These are phyloP conservation scores for Bretschneidera sinensis DNA, from an alignment of 345 rosid species.

Conservation along the genomic window DNA sequence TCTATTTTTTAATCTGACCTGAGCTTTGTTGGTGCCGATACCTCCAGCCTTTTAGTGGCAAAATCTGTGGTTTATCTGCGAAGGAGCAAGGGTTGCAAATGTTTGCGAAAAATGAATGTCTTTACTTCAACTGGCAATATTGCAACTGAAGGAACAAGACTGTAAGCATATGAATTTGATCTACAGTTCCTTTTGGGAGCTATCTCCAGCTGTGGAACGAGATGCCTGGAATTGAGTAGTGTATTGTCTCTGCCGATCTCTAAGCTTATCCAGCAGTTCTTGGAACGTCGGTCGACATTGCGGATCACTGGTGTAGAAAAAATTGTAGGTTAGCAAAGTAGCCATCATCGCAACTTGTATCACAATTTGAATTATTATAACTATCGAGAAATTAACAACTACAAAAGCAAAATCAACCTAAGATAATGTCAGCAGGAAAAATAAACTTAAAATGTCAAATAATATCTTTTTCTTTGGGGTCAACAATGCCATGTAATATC, in stretches of 20 bases:
- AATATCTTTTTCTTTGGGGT: too few relatives aligned
- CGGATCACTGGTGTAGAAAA: slow-evolving; percentile 55
- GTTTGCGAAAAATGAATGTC: neutral
- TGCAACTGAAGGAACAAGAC: slow-evolving; percentile 1
- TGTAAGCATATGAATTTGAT: neutral
- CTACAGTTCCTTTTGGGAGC: slow-evolving; percentile 41
- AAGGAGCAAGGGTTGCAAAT: neutral
- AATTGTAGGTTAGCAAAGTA: slow-evolving; percentile 12
- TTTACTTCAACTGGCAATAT: slow-evolving; percentile 2
- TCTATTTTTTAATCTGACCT: neutral
- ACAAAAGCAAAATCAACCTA: slow-evolving; percentile 2
- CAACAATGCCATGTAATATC: too few relatives aligned
- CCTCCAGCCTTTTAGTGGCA: neutral
- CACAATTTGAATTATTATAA: neutral
- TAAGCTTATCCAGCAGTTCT: slow-evolving; percentile 74
- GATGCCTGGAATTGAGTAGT: slow-evolving; percentile 62
- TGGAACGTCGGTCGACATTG: slow-evolving; percentile 73
- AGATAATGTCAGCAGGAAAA: neutral
- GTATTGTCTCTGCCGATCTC: slow-evolving; percentile 73
- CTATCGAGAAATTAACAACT: too few relatives aligned
- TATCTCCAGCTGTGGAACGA: slow-evolving; percentile 43
- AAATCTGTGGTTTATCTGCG: neutral
- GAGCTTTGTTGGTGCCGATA: neutral
- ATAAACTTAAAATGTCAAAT: too few relatives aligned
- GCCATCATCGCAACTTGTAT: neutral